These are phyloP conservation scores for Saturnispora halmiae DNA, from an alignment of 805 yeast species.

Conservation along the genomic window DNA sequence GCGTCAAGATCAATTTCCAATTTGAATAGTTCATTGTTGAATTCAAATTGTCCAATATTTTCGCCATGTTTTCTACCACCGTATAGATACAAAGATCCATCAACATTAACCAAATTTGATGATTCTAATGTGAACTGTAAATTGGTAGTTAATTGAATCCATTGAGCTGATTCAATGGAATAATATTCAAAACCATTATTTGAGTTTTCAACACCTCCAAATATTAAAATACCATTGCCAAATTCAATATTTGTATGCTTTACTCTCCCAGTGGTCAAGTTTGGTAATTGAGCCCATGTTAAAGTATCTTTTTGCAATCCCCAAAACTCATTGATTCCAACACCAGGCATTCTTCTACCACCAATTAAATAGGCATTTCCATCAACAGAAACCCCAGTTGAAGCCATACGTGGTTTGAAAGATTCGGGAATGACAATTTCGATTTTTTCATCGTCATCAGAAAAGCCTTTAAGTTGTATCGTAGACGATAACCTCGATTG, in stretches of 20 bases:
- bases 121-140: constrained; percentile 6
- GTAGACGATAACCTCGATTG: constrained; percentile 24
- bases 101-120: constrained; percentile 2
- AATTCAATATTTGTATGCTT: constrained; percentile 39
- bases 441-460: not conserved
- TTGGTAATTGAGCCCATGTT: constrained; percentile 34
- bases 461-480: constrained; percentile 10
- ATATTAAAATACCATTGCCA: constrained; percentile 32
- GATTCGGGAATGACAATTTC: not conserved
- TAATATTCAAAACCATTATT: constrained; percentile 18
- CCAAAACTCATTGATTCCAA: constrained; percentile 38
- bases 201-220: constrained; percentile 39
- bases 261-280: constrained; percentile 38
- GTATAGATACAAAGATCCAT: constrained; percentile 32
- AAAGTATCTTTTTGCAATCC: constrained; percentile 16
- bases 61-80: constrained; percentile 36
- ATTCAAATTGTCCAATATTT: constrained; percentile 18
- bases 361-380: constrained; percentile 38
- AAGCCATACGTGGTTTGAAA: constrained; percentile 10
- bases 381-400: constrained; percentile 1
- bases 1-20: constrained; percentile 22
- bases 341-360: constrained; percentile 58
- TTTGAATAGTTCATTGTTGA: constrained; percentile 26
- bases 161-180: constrained; percentile 11
- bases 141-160: constrained; percentile 6